phyloP scores from a whole-genome alignment of 2,329 filamentous ascomycete genomes.

The Xylaria sp. region DNA sequence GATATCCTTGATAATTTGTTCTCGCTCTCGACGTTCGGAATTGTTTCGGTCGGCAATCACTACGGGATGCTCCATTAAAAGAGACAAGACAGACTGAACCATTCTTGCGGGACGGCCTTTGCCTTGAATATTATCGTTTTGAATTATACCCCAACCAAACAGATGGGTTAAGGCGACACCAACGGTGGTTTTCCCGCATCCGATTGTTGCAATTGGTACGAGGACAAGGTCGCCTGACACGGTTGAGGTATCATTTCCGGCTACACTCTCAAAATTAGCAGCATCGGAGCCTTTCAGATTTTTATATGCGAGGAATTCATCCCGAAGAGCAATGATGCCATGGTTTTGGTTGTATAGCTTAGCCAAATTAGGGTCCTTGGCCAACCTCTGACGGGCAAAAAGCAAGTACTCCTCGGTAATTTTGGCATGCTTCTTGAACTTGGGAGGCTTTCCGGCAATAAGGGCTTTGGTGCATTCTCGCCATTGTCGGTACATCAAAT shows the following conservation, averaged over 20 bases:
- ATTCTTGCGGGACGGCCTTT: slow-evolving; percentile 83
- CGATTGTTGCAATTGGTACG: slow-evolving; percentile 92
- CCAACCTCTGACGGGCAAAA: slow-evolving; percentile 81
- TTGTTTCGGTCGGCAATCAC: slow-evolving; percentile 97
- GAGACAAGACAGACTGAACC: slow-evolving; percentile 73
- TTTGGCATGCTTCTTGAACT: slow-evolving; percentile 84
- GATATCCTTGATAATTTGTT: slow-evolving; percentile 87
- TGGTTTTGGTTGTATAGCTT: slow-evolving; percentile 87
- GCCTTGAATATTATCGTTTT: slow-evolving; percentile 95
- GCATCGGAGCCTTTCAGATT: slow-evolving; percentile 91
- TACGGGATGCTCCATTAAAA: slow-evolving; percentile 72
- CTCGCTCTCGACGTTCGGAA: slow-evolving; percentile 85
- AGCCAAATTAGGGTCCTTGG: slow-evolving; percentile 72
- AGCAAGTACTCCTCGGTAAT: slow-evolving; percentile 93
- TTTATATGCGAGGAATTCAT: slow-evolving; percentile 86
- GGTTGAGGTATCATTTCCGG: slow-evolving; percentile 60
- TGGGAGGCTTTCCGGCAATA: slow-evolving; percentile 79
- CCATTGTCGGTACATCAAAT: slow-evolving; percentile 99
- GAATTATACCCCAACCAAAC: slow-evolving; percentile 91
- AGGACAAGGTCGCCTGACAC: slow-evolving; percentile 78
- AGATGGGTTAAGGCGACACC: slow-evolving; percentile 83
- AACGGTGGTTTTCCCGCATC: slow-evolving; percentile 96
- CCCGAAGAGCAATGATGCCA: slow-evolving; percentile 89
- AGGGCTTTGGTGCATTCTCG: slow-evolving; percentile 94
- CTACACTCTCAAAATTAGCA: slow-evolving; percentile 76